Base-by-base conservation (phyloP, 768 basidiomycete species). In the Crassisporium funariophilum region DNA sequence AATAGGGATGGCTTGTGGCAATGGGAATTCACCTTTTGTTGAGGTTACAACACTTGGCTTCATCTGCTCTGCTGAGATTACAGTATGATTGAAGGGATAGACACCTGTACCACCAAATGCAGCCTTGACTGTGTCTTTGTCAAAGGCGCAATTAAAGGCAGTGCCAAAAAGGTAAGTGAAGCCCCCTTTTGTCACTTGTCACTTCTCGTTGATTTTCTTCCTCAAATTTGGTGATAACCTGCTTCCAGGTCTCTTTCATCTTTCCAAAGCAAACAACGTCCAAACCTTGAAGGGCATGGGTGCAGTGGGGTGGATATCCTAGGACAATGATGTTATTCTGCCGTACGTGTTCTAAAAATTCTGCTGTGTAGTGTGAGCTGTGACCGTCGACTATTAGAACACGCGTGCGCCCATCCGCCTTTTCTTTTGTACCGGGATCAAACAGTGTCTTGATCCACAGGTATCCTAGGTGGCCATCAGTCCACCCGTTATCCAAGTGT, bases 181-280 rank as follows among this genome's bases (percentile, higher is more conserved):
- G 38, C 66, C 56, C 5, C 15, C 50, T 47, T 70, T 72, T 4
- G 33, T 13, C 8, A 62, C 46, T 12, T 5, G 25, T 9, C 40
- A n/a, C n/a, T n/a, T n/a, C n/a, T n/a, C n/a, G 37, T 23, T 22
- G 31, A 12, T 36, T 35, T 25, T 34, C 24, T 4, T 56, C 45
- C 44, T 71, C 60, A 38, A 64, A 70, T 10, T 23, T 12, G 6
- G 54, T 22, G 22, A 66, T 57, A 25, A 52, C 58, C 34, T 60
- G 21, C 27, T 59, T 57, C 56, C 55, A 55, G 52, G 15, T 27
- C n/a, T 29, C 34, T 54, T 74, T 75, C 62, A 75, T 61, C 44
- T 45, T 53, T 20, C 59, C 64, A 52, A 75, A 75, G 47, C 67
- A 69, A 4, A 69, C 68, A 11, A 74, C 70, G 52, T 76, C 67